phyloP scores from a whole-genome alignment of 202 grass and related monocot genomes.

The Schoenoplectus tabernaemontani region DNA sequence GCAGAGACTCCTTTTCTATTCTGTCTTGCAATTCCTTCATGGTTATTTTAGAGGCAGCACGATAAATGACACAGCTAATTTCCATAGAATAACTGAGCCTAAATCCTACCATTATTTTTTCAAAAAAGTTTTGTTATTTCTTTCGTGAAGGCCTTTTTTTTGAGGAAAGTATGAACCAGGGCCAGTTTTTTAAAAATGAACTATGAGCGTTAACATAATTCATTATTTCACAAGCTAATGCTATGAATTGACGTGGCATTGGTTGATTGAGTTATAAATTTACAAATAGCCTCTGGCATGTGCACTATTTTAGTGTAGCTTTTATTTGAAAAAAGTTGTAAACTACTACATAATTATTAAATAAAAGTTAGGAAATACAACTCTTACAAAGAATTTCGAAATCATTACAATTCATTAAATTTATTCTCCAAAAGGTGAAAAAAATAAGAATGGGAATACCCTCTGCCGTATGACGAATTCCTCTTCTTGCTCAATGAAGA shows the following conservation, averaged over 20 bases:
- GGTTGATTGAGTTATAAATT: not conserved
- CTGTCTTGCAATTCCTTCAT: slow-evolving; percentile 58
- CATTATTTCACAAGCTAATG: not conserved
- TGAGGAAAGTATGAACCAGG: too few species aligned
- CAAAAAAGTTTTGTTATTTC: not conserved
- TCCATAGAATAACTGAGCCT: not conserved
- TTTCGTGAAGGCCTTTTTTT: too few species aligned
- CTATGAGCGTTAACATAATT: not conserved
- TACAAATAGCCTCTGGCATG: not conserved
- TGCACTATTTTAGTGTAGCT: not conserved
- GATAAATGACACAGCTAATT: not conserved
- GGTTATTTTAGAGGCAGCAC: not conserved
- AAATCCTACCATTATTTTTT: not conserved
- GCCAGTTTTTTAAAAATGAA: not conserved
- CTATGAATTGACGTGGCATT: not conserved
- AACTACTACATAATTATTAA: too few species aligned
- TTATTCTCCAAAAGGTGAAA: not conserved
- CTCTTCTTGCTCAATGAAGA: slow-evolving; percentile 85
- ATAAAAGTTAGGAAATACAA: too few species aligned
- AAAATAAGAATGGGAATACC: slow-evolving; percentile 10
- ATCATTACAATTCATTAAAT: not conserved
- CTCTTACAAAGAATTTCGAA: too few species aligned
- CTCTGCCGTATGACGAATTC: slow-evolving; percentile 67
- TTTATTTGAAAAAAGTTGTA: not conserved
- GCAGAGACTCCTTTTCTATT: too few species aligned